Evolutionary conservation across 768 basidiomycete species (phyloP), one percentile per base, ranked within the genome.

Genomic region (Collybia mongolica): DNA sequence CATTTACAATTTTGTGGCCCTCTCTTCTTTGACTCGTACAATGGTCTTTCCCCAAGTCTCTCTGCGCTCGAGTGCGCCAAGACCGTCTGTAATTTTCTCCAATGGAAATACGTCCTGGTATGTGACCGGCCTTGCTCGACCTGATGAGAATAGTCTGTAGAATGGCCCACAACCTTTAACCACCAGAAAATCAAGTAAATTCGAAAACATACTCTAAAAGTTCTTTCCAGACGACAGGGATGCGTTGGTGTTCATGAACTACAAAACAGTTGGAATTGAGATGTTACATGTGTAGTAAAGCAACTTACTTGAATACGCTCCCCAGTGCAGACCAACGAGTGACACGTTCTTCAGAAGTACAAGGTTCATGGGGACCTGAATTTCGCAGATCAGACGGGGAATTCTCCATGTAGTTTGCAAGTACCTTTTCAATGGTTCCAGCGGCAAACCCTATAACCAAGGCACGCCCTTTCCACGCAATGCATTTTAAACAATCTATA

Each of bases 31-130:
- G 42, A 98, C 65, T 44, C 72, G 75, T 6, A 91, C 79, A 20
- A 95, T 73, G 0, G 77, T 89, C 63, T 98, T 98, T 0, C 96
- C 96, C 91, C 93, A 98, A 4, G 93, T 95, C 69, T 90, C 81
- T 54, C 96, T 74, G 40, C 73, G 74, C 61, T 94, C 93, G 17
- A 98, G 68, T 20, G 90, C 93, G 12, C 61, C 63, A 44, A 98
- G 68, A 1, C 88, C 96, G 1, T 85, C 81, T 2, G 77, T 68
- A 2, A 94, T 68, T 7, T 66, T 68, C 20, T 89, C 87, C 1
- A 98, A 68, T 0, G 88, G 65, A 66, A 82, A 97, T 1, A 86
- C 61, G 44, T 83, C 76, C 8, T 79, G 70, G 62, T 90, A 98
- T 9, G 82, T 71, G 2, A 92, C 74, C 1, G 93, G 91, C 44